These are phyloP conservation scores for Calocybe gangraenosa DNA, from an alignment of 768 basidiomycete genomes.

Conservation along the genomic window DNA sequence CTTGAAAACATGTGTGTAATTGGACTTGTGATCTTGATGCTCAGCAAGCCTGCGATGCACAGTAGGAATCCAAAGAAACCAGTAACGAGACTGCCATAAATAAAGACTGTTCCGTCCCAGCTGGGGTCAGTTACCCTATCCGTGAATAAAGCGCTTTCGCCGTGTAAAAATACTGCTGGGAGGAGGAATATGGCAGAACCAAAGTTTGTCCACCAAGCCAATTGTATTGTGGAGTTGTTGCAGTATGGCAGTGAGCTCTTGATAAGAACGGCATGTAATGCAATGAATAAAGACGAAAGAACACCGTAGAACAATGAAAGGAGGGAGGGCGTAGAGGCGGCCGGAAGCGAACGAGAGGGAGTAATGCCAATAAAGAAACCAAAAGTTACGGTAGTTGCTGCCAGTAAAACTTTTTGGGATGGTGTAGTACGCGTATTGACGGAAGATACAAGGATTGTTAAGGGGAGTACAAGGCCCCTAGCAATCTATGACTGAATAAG, in stretches of 20 bases:
- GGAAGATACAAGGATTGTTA: conserved; percentile 74
- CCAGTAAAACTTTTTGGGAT: conserved; percentile 47
- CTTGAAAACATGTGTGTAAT: conserved; percentile 85
- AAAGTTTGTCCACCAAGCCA: conserved; percentile 77
- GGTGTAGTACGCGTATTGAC: conserved; percentile 52
- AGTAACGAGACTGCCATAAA: conserved; percentile 64
- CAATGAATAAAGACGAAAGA: conserved; percentile 71
- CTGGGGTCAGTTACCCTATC: conserved; percentile 26
- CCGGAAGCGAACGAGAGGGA: conserved; percentile 45
- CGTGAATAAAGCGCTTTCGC: conserved; percentile 43
- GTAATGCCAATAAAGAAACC: conserved; percentile 78
- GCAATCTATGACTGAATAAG: conserved; percentile 53
- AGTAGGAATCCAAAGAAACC: conserved; percentile 81
- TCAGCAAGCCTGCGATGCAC: conserved; percentile 72
- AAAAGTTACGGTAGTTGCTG: conserved; percentile 60
- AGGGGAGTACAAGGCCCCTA: conserved; percentile 75
- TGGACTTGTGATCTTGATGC: conserved; percentile 79
- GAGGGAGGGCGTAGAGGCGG: conserved; percentile 40
- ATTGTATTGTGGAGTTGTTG: conserved; percentile 66
- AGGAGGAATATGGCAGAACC: conserved; percentile 63
- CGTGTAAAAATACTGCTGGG: conserved; percentile 56
- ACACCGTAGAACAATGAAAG: conserved; percentile 67
- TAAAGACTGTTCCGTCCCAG: conserved; percentile 52
- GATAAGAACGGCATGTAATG: conserved; percentile 71
- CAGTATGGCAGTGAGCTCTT: conserved; percentile 66